These are phyloP conservation scores for Cicer arietinum DNA, from an alignment of 306 rosid genomes.

Conservation along the genomic window DNA sequence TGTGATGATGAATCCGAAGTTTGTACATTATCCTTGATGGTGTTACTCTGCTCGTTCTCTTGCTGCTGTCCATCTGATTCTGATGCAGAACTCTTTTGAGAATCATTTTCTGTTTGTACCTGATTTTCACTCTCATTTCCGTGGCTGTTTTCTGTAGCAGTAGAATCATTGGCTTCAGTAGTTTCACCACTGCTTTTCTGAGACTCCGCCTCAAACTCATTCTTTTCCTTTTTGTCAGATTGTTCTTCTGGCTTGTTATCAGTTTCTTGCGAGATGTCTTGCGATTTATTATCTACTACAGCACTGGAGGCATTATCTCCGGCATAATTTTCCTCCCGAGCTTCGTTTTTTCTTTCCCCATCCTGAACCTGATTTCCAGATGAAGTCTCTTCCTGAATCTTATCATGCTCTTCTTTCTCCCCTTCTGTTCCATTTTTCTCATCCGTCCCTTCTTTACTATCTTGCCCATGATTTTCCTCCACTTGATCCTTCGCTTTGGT, in stretches of 20 bases:
- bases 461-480: constrained; percentile 44
- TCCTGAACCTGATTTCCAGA: constrained; percentile 64
- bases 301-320: constrained; percentile 89
- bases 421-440: constrained; percentile 45
- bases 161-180: constrained; percentile 44
- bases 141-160: constrained; percentile 41
- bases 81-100: constrained; percentile 42
- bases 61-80: constrained; percentile 46
- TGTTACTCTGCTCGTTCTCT: constrained; percentile 34
- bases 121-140: constrained; percentile 52
- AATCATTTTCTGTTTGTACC: constrained; percentile 44
- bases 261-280: constrained; percentile 49
- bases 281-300: constrained; percentile 60
- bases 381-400: constrained; percentile 58
- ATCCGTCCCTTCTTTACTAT: constrained; percentile 53
- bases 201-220: constrained; percentile 52
- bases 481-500: constrained; percentile 41
- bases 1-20: constrained; percentile 31
- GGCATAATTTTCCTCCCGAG: constrained; percentile 73
- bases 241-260: constrained; percentile 56
- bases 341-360: constrained; percentile 57
- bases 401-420: constrained; percentile 56
- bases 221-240: constrained; percentile 57
- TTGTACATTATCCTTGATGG: constrained; percentile 31
- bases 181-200: constrained; percentile 53